phyloP scores from a whole-genome alignment of 1,284 basidiomycete species.

The Leccinum olivaceoglutinosum region DNA sequence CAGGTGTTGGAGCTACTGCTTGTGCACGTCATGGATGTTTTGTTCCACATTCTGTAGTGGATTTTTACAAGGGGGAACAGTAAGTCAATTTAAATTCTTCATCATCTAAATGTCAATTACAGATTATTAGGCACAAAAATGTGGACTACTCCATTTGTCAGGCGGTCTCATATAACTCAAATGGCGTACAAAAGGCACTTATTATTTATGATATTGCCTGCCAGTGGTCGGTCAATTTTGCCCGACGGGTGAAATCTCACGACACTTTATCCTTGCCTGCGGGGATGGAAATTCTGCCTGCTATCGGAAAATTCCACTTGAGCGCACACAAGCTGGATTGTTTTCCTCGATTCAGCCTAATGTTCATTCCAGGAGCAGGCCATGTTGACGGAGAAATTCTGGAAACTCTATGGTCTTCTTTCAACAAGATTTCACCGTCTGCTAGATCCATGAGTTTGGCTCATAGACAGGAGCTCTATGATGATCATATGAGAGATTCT shows the following conservation, averaged over 20 bases:
- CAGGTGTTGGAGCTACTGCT: constrained; percentile 2
- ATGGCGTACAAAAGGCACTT: constrained; percentile 2
- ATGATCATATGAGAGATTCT: constrained; percentile 16
- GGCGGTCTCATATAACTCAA: constrained; percentile 6
- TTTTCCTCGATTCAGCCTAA: constrained; percentile 7
- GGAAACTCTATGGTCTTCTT: constrained; percentile 14
- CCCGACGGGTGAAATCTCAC: background rate
- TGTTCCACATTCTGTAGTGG: constrained; percentile 12
- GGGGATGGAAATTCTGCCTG: constrained; percentile 7
- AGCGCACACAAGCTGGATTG: constrained; percentile 11
- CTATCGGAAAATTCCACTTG: constrained; percentile 13
- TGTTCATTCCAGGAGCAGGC: constrained; percentile 11
- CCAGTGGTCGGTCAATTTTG: constrained; percentile 12
- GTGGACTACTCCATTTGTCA: constrained; percentile 16
- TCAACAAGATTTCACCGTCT: constrained; percentile 13
- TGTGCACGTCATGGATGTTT: constrained; percentile 7
- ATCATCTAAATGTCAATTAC: background rate
- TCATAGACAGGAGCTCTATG: constrained; percentile 12
- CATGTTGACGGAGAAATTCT: constrained; percentile 15
- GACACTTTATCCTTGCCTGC: background rate
- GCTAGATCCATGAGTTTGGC: constrained; percentile 13
- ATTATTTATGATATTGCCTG: constrained; percentile 16
- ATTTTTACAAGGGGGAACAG: constrained; percentile 17
- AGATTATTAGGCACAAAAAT: constrained; percentile 12
- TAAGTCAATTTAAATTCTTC: background rate